A percentile compares a stretch with the other conserved stretches of the same genome.
Evolutionary conservation across 1,284 basidiomycete genomes (phyloP).

Genomic region (Apiotrichum domesticum): DNA sequence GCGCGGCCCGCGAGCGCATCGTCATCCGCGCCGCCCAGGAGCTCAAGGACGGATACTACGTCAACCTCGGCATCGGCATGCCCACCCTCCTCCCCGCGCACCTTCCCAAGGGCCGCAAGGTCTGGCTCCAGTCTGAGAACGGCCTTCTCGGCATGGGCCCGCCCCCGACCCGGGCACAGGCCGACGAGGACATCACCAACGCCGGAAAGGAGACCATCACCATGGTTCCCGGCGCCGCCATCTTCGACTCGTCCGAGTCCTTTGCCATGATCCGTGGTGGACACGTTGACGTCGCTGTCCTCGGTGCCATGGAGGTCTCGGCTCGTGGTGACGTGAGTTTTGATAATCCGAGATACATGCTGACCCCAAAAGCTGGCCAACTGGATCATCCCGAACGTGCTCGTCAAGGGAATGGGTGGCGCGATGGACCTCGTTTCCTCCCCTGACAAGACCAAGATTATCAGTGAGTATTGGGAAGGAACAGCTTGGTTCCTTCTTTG

Average conservation of each 20-base stretch:
- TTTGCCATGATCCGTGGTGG: conserved; percentile 94
- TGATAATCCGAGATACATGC: too few species aligned
- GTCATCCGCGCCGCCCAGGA: conserved; percentile 71
- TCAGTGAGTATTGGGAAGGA: conserved; percentile 64
- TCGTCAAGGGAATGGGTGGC: conserved; percentile 83
- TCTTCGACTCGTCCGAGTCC: conserved; percentile 85
- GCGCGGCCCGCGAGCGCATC: conserved; percentile 58
- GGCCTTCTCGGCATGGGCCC: conserved; percentile 90
- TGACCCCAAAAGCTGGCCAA: conserved; percentile 61
- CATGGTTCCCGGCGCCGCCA: conserved; percentile 75
- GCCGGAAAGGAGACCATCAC: conserved; percentile 91
- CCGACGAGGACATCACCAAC: conserved; percentile 83
- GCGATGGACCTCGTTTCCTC: conserved; percentile 59
- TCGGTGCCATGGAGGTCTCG: conserved; percentile 76
- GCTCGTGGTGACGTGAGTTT: conserved; percentile 51
- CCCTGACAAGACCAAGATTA: conserved; percentile 57
- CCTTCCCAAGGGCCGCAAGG: conserved; percentile 63
- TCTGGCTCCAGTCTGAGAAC: conserved; percentile 89
- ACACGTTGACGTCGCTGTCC: conserved; percentile 84
- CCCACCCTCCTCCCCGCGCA: conserved; percentile 82
- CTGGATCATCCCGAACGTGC: conserved; percentile 91
- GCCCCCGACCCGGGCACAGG: conserved; percentile 70
- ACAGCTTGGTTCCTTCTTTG: conserved; percentile 58
- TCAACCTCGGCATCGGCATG: conserved; percentile 69
- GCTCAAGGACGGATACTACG: conserved; percentile 77